Base-by-base conservation (phyloP, 2,329 filamentous ascomycete genomes). In the Fusarium sororula region DNA sequence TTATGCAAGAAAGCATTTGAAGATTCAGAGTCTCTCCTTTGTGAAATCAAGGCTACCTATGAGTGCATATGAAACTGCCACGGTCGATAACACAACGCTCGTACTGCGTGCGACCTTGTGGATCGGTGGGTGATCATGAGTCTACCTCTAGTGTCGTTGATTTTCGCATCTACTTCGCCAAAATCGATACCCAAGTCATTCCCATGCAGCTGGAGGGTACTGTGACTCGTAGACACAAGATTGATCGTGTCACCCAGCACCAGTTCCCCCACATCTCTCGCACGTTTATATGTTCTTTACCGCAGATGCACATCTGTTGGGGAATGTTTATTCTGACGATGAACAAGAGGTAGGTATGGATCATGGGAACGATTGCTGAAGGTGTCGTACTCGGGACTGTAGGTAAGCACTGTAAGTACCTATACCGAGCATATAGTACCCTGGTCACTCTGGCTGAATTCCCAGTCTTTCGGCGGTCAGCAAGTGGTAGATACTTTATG, bases 71-170 rank as follows among this genome's bases (percentile, higher is more conserved):
- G 14, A 41, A 50, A 50, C 30, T 17, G 39, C 15, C 35, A 22
- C 45, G 45, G 63, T 44, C 22, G 69, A 63, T 68, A 51, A 50
- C 32, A 35, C 39, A 28, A 38, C 17, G 28, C 75, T 56, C 73
- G 68, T 77, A 70, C 63, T 35, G 32, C 32, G 32, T 35, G 47
- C n/a, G 44, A 30, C 60, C 67, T 30, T 45, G 54, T 74, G 73
- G 65, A 61, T 35, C 50, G n/a, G 63, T 50, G 17, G 58, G 53
- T 67, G 65, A 66, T 58, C 63, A 55, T 44, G 37, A 41, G 38
- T 14, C n/a, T 20, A 28, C 39, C 35, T 51, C 37, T 24, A 37
- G 26, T 53, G 50, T 64, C 38, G 24, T 48, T 28, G 10, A 35
- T 45, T 45, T 48, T 57, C 26, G 37, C 54, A 48, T 62, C 44